Base-by-base conservation (phyloP, 352 stramenopile species). In the Phytophthora fragariae region DNA sequence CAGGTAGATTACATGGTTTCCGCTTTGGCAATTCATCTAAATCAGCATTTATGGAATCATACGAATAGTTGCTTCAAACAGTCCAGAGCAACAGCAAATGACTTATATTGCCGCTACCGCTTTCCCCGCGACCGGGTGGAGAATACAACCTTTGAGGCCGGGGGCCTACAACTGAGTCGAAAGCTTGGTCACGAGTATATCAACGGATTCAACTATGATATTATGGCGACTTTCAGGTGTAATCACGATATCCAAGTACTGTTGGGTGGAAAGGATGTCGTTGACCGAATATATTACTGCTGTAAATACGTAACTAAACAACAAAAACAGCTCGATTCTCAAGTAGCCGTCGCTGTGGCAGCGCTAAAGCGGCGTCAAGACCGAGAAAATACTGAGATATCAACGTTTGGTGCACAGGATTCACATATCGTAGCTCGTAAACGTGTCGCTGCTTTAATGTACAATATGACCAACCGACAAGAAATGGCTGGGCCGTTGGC, bases 11-110 rank as follows among this genome's bases (percentile, higher is more conserved):
- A 66, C 12, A 55, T 68, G 61, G 37, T 67, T 9, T 52, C 57
- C 7, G 21, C 24, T 41, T 29, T 63, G 19, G 57, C 60, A 5
- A 8, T 68, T n/a, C 50, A 41, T 6, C 31, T 68, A 3, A 68
- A 68, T 46, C 50, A 61, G 61, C 61, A 68, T 35, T 68, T 21
- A 52, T 68, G 61, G 61, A 29, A 24, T 15, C 61, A 68, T 44
- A 68, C 61, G 21, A 60, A 15, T 35, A 68, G 24, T 19, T 68
- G 61, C 12, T 55, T 61, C 35, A 55, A 54, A n/a, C 39, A 53
- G 31, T 63, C 57, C 10, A 52, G 27, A 35, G 27, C 37, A 24
- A 62, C 39, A 5, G 12, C 8, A 10, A 24, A 54, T 21, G 11
- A 11, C 17, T 19, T 6, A 11, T 27, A 53, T 21, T 63, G 39